Conservation (phyloP, 169 alveolate species). For the Plasmodium fragile region DNA sequence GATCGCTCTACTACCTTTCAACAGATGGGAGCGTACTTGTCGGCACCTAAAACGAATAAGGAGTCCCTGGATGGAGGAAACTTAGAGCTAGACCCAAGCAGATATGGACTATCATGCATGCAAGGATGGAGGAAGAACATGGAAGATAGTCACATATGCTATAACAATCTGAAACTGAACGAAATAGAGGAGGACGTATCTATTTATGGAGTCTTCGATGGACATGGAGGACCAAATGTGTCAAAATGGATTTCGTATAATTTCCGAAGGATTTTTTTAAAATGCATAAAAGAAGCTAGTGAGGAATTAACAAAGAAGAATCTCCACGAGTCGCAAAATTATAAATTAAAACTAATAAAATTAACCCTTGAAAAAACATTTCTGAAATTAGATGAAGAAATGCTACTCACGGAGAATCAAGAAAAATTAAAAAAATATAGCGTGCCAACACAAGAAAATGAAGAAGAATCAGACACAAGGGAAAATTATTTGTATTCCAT, state of each 20-base stretch:
- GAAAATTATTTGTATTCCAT: slow-evolving; percentile 79
- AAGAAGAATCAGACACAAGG: slow-evolving; percentile 78
- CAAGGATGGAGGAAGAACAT: slow-evolving; percentile 97
- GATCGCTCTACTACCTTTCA: slow-evolving; percentile 2
- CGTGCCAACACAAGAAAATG: slow-evolving; percentile 79
- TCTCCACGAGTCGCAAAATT: slow-evolving; percentile 48
- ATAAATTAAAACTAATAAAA: slow-evolving; percentile 65
- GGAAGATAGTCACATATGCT: slow-evolving; percentile 95
- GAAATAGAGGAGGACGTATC: slow-evolving; percentile 80
- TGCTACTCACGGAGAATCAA: slow-evolving; percentile 75
- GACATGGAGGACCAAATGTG: slow-evolving; percentile 98
- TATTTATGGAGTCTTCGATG: slow-evolving; percentile 98
- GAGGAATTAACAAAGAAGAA: slow-evolving; percentile 54
- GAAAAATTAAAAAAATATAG: slow-evolving; percentile 74
- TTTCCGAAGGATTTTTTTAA: slow-evolving; percentile 83
- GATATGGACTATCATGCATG: slow-evolving; percentile 92
- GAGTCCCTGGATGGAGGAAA: slow-evolving; percentile 89
- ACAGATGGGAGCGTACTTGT: slow-evolving; percentile 93
- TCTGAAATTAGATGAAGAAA: slow-evolving; percentile 83
- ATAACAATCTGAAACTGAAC: slow-evolving; percentile 52
- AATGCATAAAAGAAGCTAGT: slow-evolving; percentile 67
- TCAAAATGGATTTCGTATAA: slow-evolving; percentile 93
- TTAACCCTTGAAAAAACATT: slow-evolving; percentile 79
- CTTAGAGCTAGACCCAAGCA: slow-evolving; percentile 82
- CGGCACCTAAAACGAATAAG: slow-evolving; percentile 92